phyloP scores from a whole-genome alignment of 2,329 filamentous ascomycete genomes.

The Septoria petroselini region DNA sequence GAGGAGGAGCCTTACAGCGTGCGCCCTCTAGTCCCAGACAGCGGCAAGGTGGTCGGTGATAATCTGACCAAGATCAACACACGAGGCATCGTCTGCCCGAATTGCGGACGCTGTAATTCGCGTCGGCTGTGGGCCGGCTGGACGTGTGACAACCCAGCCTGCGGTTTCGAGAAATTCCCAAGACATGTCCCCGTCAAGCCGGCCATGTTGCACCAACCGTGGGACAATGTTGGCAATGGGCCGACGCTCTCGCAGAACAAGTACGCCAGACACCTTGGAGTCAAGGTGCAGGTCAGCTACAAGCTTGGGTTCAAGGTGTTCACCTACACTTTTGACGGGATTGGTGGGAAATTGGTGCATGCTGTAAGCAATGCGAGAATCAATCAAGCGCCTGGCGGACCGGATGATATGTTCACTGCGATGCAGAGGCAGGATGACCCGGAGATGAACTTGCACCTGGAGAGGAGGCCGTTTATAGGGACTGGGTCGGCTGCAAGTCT shows the following conservation, averaged over 20 bases:
- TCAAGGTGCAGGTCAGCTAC: conserved; percentile 36
- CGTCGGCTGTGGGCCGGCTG: conserved; percentile 61
- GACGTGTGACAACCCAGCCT: conserved; percentile 55
- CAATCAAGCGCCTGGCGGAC: conserved; percentile 52
- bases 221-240: conserved; percentile 33
- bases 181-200: conserved; percentile 30
- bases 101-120: conserved; percentile 60
- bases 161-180: conserved; percentile 42
- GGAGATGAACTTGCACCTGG: conserved; percentile 39
- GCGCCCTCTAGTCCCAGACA: conserved; percentile 41
- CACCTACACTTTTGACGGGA: conserved; percentile 49
- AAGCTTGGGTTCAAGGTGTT: conserved; percentile 44
- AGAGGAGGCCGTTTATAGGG: conserved; percentile 31
- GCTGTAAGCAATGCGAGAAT: conserved; percentile 56
- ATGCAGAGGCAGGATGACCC: conserved; percentile 38
- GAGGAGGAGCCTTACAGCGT: conserved; percentile 41
- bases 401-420: conserved; percentile 59
- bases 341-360: conserved; percentile 50
- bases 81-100: conserved; percentile 63
- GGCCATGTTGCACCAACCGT: conserved; percentile 29
- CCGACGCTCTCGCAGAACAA: conserved; percentile 31
- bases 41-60: conserved; percentile 42
- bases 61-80: conserved; percentile 55
- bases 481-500: background rate
- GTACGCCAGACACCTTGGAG: conserved; percentile 32